Conservation (phyloP, 805 yeast species). For the Ogataea dorogensis region DNA sequence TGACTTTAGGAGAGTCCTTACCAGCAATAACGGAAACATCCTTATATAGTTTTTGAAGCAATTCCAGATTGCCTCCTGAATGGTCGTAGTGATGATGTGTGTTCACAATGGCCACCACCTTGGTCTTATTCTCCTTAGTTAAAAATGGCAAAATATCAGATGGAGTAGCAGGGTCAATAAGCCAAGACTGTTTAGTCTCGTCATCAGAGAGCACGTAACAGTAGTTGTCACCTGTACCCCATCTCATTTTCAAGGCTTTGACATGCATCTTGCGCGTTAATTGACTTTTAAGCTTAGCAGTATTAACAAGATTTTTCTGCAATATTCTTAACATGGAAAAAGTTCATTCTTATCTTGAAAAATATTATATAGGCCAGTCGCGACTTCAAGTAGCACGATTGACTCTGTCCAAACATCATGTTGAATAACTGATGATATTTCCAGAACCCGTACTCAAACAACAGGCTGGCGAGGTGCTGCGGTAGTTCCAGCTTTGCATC, state of each 20-base stretch:
- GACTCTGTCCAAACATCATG: no score
- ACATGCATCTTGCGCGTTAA: conserved; percentile 72
- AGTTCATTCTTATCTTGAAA: no score
- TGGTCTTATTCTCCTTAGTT: conserved; percentile 33
- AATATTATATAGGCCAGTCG: no score
- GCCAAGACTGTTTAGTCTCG: conserved; percentile 64
- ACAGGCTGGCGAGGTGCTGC: no score
- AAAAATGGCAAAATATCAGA: conserved; percentile 56
- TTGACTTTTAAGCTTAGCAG: no score
- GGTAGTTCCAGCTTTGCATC: conserved; percentile 40
- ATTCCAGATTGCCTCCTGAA: conserved; percentile 72
- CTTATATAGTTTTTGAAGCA: conserved; percentile 35
- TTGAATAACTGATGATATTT: conserved; percentile 37
- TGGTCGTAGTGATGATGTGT: conserved; percentile 98
- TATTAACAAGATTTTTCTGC: no score
- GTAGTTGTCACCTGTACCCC: conserved; percentile 93
- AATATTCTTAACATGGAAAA: no score
- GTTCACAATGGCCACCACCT: conserved; percentile 77
- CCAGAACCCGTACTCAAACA: no score
- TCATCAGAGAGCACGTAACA: conserved; percentile 76
- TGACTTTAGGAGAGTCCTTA: conserved; percentile 69
- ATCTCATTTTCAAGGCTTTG: conserved; percentile 82
- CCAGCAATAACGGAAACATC: conserved; percentile 79
- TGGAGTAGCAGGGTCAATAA: conserved; percentile 93
- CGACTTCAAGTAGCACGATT: no score